Base-by-base conservation (phyloP, 2,329 filamentous ascomycete species). In the Metarhizium sp. region DNA sequence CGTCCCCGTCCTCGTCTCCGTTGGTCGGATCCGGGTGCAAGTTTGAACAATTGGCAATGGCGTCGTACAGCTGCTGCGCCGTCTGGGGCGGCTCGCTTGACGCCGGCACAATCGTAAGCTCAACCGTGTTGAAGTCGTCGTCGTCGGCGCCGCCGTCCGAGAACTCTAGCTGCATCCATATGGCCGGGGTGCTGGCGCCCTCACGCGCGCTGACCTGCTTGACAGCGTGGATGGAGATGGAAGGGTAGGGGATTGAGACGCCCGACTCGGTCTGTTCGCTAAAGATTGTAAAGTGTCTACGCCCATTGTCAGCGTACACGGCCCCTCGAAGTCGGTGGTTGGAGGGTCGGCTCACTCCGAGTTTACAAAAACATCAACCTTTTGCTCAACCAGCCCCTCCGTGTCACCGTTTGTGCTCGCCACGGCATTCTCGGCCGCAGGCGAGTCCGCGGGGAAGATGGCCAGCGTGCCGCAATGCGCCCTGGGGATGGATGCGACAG, bases 181-280 rank as follows among this genome's bases (percentile, higher is more conserved):
- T 76, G 6, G 77, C 75, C 55, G 77, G 74, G 50, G 69, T 66
- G 20, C 69, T 66, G 13, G 63, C 57, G 43, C 71, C 67, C 20
- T 73, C 69, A 32, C 72, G 66, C 58, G 58, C 55, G 51, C 65
- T 67, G 63, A 80, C 74, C 55, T 82, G 80, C 69, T 89, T 86
- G 62, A 87, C 81, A 0, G 87, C 88, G 67, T 91, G 88, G 16
- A 92, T 83, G 25, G 84, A 84, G 66, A 92, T 88, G 58, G 81
- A 75, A 3, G 85, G 87, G 69, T 91, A 92, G 0, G 86, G 82
- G 60, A 92, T 87, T 45, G 82, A 78, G 48, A 90, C 71, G 59
- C 88, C 88, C 18, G 73, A 77, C 40, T 76, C 73, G 13, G 75
- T 78, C 3, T 77, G 68, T 13, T 73, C 69, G 60, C 84, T 86